Evolutionary conservation across 2,329 filamentous ascomycete species (phyloP), one percentile per base, ranked within the genome.

Genomic region (Fusarium stilboides): DNA sequence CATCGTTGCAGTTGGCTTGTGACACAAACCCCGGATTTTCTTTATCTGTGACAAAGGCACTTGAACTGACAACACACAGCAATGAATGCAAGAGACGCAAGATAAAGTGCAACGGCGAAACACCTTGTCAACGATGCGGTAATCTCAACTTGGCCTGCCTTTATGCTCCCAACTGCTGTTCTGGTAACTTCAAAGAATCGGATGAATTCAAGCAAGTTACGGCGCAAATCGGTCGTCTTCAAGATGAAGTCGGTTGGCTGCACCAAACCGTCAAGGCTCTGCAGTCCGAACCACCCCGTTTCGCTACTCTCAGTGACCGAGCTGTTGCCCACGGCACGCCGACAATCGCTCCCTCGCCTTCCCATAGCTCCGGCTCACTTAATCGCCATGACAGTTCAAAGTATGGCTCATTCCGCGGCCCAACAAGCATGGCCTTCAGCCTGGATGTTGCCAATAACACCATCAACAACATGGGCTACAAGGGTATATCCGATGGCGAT

Each of bases 201-300:
- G 93, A 97, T 12, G 94, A 98, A 78, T 98, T 94, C 84, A 92
- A 90, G 75, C 87, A 90, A 37, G 94, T 98, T 89, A 88, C 89
- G 56, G 84, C 86, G 34, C 92, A 96, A 70, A 88, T 98, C 62
- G 82, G 84, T 13, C 86, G 87, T 10, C 86, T 98, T 24, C 94
- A 98, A 78, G 91, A 95, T 56, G 94, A 97, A 80, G 92, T 98
- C 74, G 90, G 93, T 62, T 87, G 87, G 68, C 86, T 98, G 33
- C 93, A 91, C 75, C 88, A 88, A 62, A 92, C 87, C 72, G 83
- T 98, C 75, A 92, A 86, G 75, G 83, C 87, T 46, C 84, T 97
- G 42, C 91, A 91, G 57, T 81, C 83, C 53, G 87, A 88, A 45
- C 80, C 84, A 2, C 69, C 82, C 39, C 85, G 83, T 20, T 78